These are phyloP conservation scores for Suhomyces panamericanus DNA, from an alignment of 1,139 yeast species.

Conservation along the genomic window DNA sequence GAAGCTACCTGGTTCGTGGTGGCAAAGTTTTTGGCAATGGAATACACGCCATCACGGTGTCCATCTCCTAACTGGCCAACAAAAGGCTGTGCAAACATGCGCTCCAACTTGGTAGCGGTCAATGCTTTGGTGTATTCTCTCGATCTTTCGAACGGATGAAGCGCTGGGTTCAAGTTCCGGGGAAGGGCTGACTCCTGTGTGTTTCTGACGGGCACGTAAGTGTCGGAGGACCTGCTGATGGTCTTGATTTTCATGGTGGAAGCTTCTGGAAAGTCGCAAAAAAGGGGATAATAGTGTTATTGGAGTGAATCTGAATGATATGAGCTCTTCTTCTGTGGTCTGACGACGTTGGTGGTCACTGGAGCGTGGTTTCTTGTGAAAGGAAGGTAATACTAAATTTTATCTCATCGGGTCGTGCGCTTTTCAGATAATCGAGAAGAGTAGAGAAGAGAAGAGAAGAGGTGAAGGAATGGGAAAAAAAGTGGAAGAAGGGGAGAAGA, in stretches of 20 bases:
- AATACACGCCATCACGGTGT: constrained; percentile 93
- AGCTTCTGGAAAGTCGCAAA: neutral
- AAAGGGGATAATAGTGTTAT: neutral
- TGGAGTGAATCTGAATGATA: neutral
- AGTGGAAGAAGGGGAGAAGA: too few species aligned
- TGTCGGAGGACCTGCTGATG: constrained; percentile 84
- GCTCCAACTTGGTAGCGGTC: constrained; percentile 90
- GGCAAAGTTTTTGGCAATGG: constrained; percentile 75
- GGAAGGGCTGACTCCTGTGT: constrained; percentile 87
- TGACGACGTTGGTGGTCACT: too few species aligned
- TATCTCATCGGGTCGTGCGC: constrained; percentile 11
- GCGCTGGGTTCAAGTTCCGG: constrained; percentile 87
- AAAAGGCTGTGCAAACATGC: constrained; percentile 98
- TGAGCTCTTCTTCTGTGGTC: too few species aligned
- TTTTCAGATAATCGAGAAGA: neutral
- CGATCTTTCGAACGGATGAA: constrained; percentile 96
- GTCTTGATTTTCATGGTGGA: constrained; percentile 79
- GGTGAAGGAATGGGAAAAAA: neutral
- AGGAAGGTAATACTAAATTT: constrained; percentile 2
- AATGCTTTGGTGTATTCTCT: constrained; percentile 94
- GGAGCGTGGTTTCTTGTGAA: too few species aligned
- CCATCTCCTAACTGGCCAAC: constrained; percentile 94
- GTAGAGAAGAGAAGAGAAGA: neutral
- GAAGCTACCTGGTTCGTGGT: constrained; percentile 77
- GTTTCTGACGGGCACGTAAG: constrained; percentile 87